These are phyloP conservation scores for Tylopilus subfusipes DNA, from an alignment of 768 basidiomycete genomes.

Conservation along the genomic window DNA sequence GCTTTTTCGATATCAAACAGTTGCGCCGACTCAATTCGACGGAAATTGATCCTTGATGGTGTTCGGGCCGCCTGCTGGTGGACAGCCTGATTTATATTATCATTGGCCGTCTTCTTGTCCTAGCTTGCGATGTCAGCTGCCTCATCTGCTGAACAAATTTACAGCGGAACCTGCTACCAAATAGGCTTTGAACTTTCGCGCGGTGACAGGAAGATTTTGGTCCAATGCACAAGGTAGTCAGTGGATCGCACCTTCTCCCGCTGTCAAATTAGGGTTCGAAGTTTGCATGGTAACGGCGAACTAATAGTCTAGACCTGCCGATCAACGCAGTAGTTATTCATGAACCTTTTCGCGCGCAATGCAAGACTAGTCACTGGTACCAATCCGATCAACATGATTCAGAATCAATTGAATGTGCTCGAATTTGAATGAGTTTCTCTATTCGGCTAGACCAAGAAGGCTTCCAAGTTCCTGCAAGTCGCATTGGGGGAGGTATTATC, in stretches of 20 bases:
- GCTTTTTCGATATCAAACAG: slow-evolving; percentile 6
- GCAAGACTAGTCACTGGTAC: slow-evolving; percentile 1
- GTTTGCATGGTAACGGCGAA: background rate
- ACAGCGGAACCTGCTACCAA: slow-evolving; percentile 2
- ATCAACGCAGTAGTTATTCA: slow-evolving; percentile 9
- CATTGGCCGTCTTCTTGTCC: slow-evolving; percentile 6
- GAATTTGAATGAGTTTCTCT: background rate
- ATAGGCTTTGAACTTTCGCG: background rate
- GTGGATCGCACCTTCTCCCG: background rate
- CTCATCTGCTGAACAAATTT: background rate
- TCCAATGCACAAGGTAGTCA: background rate
- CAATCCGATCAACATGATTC: background rate
- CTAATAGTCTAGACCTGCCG: slow-evolving; percentile 1
- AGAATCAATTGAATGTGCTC: background rate
- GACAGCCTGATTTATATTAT: slow-evolving; percentile 5
- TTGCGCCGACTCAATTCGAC: slow-evolving; percentile 24
- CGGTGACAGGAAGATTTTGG: background rate
- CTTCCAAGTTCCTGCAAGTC: background rate
- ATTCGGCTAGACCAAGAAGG: background rate
- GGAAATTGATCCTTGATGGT: slow-evolving; percentile 22
- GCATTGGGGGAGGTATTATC: background rate
- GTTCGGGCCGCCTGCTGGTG: slow-evolving; percentile 11
- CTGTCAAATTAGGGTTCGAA: background rate
- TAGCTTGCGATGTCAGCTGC: background rate
- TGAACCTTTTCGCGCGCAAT: slow-evolving; percentile 10